These are phyloP conservation scores for Glomus cerebriforme DNA, from an alignment of 192 early-diverging fungal species.

Conservation along the genomic window DNA sequence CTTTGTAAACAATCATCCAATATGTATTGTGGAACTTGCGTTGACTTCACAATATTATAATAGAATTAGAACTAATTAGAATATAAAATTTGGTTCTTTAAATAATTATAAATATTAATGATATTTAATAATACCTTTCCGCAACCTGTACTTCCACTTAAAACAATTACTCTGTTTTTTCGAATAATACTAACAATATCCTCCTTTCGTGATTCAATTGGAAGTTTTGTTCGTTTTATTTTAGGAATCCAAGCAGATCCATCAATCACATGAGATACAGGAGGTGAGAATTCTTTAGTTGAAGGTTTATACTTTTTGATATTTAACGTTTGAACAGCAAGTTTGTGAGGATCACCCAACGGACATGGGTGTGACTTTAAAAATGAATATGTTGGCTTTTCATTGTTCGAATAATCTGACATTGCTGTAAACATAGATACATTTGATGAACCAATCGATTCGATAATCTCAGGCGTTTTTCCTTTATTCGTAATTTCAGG, in stretches of 20 bases:
- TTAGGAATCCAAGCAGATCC: constrained; percentile 26
- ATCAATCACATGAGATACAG: background rate
- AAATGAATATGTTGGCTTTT: background rate
- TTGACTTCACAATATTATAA: constrained; percentile 15
- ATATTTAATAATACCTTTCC: constrained; percentile 35
- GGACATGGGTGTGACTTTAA: background rate
- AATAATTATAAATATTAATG: background rate
- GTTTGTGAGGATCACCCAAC: background rate
- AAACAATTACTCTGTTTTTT: constrained; percentile 27
- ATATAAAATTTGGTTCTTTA: background rate
- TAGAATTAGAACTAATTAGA: background rate
- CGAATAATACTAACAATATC: constrained; percentile 34
- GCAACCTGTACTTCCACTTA: constrained; percentile 39
- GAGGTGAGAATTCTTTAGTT: constrained; percentile 9
- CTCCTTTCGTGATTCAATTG: constrained; percentile 24
- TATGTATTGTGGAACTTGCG: constrained; percentile 40
- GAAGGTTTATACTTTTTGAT: constrained; percentile 9
- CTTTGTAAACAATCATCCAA: constrained; percentile 32
- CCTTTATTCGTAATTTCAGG: background rate
- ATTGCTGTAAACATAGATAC: background rate
- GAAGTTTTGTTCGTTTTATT: constrained; percentile 19
- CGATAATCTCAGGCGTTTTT: background rate
- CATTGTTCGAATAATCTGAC: background rate
- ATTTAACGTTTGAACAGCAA: constrained; percentile 2
- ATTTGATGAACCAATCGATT: background rate